Conservation (phyloP, 2,329 filamentous ascomycete genomes). For the Curvularia hawaiiensis region DNA sequence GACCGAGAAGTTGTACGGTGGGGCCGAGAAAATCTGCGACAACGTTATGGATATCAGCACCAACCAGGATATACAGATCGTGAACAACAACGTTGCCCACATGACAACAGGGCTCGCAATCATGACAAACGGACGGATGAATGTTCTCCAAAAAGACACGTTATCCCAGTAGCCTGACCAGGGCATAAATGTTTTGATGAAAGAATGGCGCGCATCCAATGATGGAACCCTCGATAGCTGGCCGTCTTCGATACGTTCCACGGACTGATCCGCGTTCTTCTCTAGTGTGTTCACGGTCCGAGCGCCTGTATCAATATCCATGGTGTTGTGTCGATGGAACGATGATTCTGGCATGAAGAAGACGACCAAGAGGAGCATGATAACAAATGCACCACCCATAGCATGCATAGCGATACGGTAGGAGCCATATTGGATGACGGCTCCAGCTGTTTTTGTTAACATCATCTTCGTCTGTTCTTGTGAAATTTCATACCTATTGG, state of each 20-base stretch:
- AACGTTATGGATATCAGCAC: conserved; percentile 33
- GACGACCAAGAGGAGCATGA: conserved; percentile 30
- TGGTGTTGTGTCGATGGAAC: conserved; percentile 13
- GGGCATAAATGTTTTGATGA: conserved; percentile 16
- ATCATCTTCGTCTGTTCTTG: not conserved
- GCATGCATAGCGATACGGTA: conserved; percentile 29
- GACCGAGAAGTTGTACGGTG: conserved; percentile 33
- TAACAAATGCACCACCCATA: conserved; percentile 29
- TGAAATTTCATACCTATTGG: conserved; percentile 19
- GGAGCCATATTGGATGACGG: conserved; percentile 28
- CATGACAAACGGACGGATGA: conserved; percentile 26
- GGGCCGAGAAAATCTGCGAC: conserved; percentile 34
- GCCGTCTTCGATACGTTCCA: conserved; percentile 16
- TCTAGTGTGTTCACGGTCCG: conserved; percentile 14
- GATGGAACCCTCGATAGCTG: not conserved
- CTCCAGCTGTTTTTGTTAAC: conserved; percentile 15
- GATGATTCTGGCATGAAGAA: conserved; percentile 35
- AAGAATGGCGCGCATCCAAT: conserved; percentile 14
- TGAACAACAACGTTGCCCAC: conserved; percentile 33
- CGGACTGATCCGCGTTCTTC: conserved; percentile 19
- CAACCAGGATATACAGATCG: conserved; percentile 36
- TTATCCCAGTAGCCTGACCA: conserved; percentile 30
- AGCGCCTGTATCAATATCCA: conserved; percentile 29
- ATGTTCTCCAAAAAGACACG: conserved; percentile 29
- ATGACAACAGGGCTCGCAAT: conserved; percentile 27